A percentile compares a stretch with the other conserved stretches of the same genome.
phyloP scores from a whole-genome alignment of 169 alveolate species.

The Condylostoma magnum region DNA sequence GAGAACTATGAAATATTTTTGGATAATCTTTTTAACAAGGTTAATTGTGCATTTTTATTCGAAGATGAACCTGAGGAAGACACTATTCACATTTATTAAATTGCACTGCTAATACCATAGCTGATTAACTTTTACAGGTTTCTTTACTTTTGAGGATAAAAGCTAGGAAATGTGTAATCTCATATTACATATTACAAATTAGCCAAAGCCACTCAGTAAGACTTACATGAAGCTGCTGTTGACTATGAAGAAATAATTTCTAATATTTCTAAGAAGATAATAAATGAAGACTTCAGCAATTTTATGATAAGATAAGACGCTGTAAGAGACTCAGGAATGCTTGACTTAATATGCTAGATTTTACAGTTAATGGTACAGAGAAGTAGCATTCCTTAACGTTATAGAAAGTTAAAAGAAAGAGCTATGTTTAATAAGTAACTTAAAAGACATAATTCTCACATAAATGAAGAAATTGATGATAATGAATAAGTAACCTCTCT shows the following conservation, averaged over 20 bases:
- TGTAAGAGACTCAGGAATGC: conserved; percentile 13
- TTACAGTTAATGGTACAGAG: not conserved
- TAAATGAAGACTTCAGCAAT: not conserved
- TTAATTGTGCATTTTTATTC: conserved; percentile 3
- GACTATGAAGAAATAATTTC: not conserved
- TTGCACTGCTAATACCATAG: conserved; percentile 7
- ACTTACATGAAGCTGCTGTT: not conserved
- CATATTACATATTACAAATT: not conserved
- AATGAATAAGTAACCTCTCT: not conserved
- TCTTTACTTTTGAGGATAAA: not conserved
- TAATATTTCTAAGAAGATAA: not conserved
- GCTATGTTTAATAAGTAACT: not conserved
- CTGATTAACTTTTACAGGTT: not conserved
- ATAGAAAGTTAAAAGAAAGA: not conserved
- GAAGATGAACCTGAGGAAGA: conserved; percentile 23
- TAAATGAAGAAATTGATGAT: not conserved
- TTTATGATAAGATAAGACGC: conserved; percentile 1
- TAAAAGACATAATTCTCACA: not conserved
- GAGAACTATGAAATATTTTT: too few species aligned
- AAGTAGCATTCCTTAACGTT: conserved; percentile 18
- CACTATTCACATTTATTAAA: conserved; percentile 14
- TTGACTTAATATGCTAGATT: not conserved
- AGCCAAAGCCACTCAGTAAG: conserved; percentile 10
- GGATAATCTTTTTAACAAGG: too few species aligned
- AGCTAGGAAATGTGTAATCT: not conserved